Evolutionary conservation across 352 stramenopile species (phyloP).

Genomic region (Phytopythium boreale): DNA sequence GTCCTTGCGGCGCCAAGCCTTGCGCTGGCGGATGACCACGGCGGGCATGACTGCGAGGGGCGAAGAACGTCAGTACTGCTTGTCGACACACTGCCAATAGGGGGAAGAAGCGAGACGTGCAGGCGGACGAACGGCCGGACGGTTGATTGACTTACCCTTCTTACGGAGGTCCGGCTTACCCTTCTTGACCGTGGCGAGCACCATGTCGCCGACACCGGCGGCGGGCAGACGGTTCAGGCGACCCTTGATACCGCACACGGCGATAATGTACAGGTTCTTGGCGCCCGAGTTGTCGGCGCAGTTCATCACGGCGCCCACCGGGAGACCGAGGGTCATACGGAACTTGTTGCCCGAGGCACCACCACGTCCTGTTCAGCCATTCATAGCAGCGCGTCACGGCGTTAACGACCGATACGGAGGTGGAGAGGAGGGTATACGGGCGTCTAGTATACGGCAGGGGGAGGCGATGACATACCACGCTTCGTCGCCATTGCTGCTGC

Average conservation of each 20-base stretch:
- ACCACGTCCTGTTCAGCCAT: constrained; percentile 84
- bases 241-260: constrained; percentile 99
- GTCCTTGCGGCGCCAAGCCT: constrained; percentile 99
- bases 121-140: not conserved
- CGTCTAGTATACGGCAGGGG: not conserved
- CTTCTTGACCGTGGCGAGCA: constrained; percentile 99
- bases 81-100: not conserved
- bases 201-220: constrained; percentile 99
- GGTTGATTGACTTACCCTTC: constrained; percentile 72
- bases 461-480: constrained; percentile 47
- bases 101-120: not conserved
- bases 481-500: constrained; percentile 81
- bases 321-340: constrained; percentile 98
- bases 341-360: constrained; percentile 98
- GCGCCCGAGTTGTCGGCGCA: constrained; percentile 99
- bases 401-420: not conserved
- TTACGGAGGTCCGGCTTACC: constrained; percentile 99
- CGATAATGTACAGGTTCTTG: constrained; percentile 99
- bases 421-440: not conserved
- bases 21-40: constrained; percentile 99
- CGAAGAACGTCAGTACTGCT: not conserved
- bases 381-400: not conserved
- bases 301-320: constrained; percentile 98
- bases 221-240: constrained; percentile 99
- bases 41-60: constrained; percentile 93